A percentile compares a stretch with the other conserved stretches of the same genome.
phyloP scores from a whole-genome alignment of 2,329 filamentous ascomycete species.

The Fusarium dimerum region DNA sequence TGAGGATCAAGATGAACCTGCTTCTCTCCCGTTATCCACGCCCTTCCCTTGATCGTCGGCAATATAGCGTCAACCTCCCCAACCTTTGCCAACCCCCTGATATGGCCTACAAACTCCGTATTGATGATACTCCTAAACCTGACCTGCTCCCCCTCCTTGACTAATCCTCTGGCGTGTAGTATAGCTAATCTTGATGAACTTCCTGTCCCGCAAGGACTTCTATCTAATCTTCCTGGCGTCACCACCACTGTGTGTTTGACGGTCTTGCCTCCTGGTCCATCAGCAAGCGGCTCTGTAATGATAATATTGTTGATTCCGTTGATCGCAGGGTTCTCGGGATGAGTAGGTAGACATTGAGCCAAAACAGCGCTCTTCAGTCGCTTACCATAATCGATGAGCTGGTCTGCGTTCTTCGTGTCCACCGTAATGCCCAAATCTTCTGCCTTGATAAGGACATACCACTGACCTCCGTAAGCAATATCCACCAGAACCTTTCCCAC shows the following conservation, averaged over 20 bases:
- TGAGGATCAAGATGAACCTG: constrained; percentile 5
- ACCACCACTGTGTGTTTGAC: constrained; percentile 42
- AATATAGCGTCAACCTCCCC: neutral
- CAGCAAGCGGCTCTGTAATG: constrained; percentile 37
- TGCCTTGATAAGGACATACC: constrained; percentile 26
- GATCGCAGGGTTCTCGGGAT: constrained; percentile 43
- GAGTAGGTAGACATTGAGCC: constrained; percentile 35
- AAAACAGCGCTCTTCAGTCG: constrained; percentile 43
- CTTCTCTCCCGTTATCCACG: constrained; percentile 11
- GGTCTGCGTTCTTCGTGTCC: constrained; percentile 29
- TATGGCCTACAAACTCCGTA: constrained; percentile 36
- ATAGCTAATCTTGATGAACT: constrained; percentile 44
- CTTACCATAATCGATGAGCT: constrained; percentile 43
- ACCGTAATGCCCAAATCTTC: constrained; percentile 35
- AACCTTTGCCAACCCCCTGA: constrained; percentile 6
- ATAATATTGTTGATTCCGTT: constrained; percentile 42
- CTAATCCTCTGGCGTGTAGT: constrained; percentile 39
- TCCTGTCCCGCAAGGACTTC: constrained; percentile 47
- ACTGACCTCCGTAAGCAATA: constrained; percentile 39
- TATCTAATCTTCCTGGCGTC: constrained; percentile 43
- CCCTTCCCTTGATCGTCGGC: constrained; percentile 4
- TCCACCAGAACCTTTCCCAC: constrained; percentile 41
- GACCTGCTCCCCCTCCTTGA: constrained; percentile 37
- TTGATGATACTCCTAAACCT: constrained; percentile 41
- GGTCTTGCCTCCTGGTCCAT: constrained; percentile 1